These are phyloP conservation scores for Jacaranda mimosifolia DNA, from an alignment of 257 asterid genomes.

Conservation along the genomic window DNA sequence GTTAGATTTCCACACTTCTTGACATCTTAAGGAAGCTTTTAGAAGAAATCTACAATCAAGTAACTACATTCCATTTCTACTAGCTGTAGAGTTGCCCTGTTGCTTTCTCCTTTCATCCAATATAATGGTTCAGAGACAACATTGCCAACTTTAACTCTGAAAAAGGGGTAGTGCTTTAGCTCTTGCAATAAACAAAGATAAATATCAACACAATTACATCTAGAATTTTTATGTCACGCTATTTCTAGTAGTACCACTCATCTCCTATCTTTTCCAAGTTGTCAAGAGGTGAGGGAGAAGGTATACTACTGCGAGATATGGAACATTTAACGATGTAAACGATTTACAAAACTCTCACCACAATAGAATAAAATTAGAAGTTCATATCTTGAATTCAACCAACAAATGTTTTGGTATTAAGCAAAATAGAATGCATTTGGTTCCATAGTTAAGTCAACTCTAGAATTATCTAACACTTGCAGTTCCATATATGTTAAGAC, in stretches of 20 bases:
- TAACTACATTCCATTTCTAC: slow-evolving; percentile 87
- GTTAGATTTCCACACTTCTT: slow-evolving; percentile 91
- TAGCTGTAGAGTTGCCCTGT: slow-evolving; percentile 71
- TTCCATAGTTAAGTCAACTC: no score
- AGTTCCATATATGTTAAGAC: no score
- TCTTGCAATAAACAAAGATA: slow-evolving; percentile 50
- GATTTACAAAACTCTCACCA: neutral
- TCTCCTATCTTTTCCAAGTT: neutral
- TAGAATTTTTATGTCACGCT: neutral
- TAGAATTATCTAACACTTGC: no score
- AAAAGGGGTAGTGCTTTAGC: slow-evolving; percentile 81
- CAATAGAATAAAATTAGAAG: neutral
- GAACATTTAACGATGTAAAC: neutral
- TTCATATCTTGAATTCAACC: neutral
- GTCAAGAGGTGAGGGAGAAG: neutral
- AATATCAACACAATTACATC: neutral
- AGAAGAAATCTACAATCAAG: slow-evolving; percentile 83
- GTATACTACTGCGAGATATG: neutral
- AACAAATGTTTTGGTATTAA: neutral
- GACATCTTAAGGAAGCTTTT: slow-evolving; percentile 83
- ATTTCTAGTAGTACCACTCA: neutral
- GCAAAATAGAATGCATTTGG: neutral
- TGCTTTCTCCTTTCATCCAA: slow-evolving; percentile 82
- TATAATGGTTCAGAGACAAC: slow-evolving; percentile 77
- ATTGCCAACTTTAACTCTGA: slow-evolving; percentile 67